Evolutionary conservation across 2,329 filamentous ascomycete genomes (phyloP), one percentile per base, ranked within the genome.

Genomic region (Cladophialophora bantiana): DNA sequence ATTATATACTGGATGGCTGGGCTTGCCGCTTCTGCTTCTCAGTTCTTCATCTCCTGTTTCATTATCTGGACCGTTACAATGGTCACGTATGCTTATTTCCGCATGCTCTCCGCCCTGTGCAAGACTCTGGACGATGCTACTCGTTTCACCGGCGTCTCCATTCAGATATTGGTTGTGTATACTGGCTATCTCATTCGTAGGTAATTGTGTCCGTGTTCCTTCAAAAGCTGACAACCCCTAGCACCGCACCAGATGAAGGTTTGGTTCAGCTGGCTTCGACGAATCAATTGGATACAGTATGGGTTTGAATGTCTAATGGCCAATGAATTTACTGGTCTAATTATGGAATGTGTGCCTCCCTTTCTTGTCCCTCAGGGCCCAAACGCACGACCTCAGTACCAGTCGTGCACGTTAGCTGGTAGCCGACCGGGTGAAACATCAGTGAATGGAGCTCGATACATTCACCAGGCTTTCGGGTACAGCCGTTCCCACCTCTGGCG

Each of bases 211-310:
- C 54, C 15, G 34, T 12, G 9, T 6, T 48, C 36, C 36, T 57
- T 9, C 4, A 20, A 50, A 3, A 15, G n/a, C 59, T 66, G 40
- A 66, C 18, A 2, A 13, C 5, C 38, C 13, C 13, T 38, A 66
- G 64, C 82, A 4, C 86, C 87, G 31, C 82, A 82, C 26, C 79
- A 86, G 67, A 89, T 89, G 87, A 85, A 87, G 48, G 83, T 84
- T 0, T 89, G 86, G 86, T 84, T 90, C 31, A 79, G 80, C 65
- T 90, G 88, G 88, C 75, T 89, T 2, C 88, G 83, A 68, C 89
- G 86, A 85, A 84, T 89, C 26, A 84, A 90, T 69, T 90, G 90
- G 0, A 78, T 93, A 2, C 86, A 89, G 0, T 92, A 92, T 65
- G 88, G 83, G 0, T 93, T 92, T 65, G 88, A 92, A 70, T 85